A percentile compares a stretch with the other conserved stretches of the same genome.
phyloP scores from a whole-genome alignment of 257 asterid species.

The Penstemon barbatus region DNA sequence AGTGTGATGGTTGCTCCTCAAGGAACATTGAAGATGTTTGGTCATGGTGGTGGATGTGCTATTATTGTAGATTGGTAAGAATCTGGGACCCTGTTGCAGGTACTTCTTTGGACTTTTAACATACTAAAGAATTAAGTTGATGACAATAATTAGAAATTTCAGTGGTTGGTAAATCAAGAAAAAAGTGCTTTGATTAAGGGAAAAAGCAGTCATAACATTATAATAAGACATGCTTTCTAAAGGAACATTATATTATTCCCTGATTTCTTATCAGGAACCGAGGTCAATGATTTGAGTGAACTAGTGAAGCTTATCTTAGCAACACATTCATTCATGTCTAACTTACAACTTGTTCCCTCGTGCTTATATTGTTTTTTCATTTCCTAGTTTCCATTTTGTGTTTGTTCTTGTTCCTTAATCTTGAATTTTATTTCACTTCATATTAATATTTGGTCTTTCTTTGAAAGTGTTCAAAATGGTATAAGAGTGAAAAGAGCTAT shows the following conservation, averaged over 20 bases:
- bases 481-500: too few species aligned
- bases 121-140: constrained; percentile 8
- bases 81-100: constrained; percentile 41
- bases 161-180: constrained; percentile 28
- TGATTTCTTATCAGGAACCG: constrained; percentile 15
- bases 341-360: neutral
- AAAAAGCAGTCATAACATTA: constrained; percentile 13
- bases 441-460: too few species aligned
- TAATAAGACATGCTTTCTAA: constrained; percentile 2
- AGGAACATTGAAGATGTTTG: constrained; percentile 16
- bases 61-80: constrained; percentile 28
- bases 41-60: constrained; percentile 23
- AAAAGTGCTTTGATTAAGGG: constrained; percentile 26
- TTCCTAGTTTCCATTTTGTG: too few species aligned
- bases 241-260: constrained; percentile 29
- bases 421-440: too few species aligned
- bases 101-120: constrained; percentile 28
- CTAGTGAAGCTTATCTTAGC: constrained; percentile 2
- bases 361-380: neutral
- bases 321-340: constrained; percentile 9
- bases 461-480: too few species aligned
- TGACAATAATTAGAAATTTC: constrained; percentile 24
- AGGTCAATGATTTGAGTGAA: constrained; percentile 2
- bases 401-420: too few species aligned
- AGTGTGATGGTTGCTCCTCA: constrained; percentile 19